Conservation (phyloP, 352 stramenopile genomes). For the Pythium monospermum region DNA sequence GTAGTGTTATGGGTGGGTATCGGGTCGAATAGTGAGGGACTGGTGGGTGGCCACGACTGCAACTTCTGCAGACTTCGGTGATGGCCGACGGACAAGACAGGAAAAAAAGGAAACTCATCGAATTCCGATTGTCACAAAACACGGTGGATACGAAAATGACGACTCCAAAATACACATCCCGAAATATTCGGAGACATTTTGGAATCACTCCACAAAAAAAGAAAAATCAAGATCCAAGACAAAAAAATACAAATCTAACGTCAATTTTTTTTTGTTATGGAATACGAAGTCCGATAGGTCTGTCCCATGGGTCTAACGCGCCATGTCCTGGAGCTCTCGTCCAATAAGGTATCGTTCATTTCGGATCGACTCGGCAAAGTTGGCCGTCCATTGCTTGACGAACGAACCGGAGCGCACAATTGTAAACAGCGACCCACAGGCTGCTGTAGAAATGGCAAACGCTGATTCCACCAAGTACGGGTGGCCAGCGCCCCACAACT, state of each 20-base stretch:
- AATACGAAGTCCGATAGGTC: no score
- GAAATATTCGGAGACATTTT: neutral
- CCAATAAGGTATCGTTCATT: conserved; percentile 87
- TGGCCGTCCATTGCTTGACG: conserved; percentile 53
- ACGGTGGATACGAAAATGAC: conserved; percentile 14
- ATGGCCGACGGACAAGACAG: conserved; percentile 1
- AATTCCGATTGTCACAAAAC: conserved; percentile 20
- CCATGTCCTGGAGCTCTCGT: conserved; percentile 83
- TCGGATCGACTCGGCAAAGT: conserved; percentile 78
- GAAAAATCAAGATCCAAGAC: no score
- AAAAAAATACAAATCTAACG: no score
- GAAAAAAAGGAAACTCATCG: conserved; percentile 14
- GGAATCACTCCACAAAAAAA: neutral
- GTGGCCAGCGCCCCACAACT: conserved; percentile 37
- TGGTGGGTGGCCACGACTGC: no score
- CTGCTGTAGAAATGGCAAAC: conserved; percentile 49
- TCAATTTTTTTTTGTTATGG: no score
- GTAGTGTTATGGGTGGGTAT: no score
- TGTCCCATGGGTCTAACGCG: conserved; percentile 28
- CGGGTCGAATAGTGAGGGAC: no score
- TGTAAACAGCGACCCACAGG: neutral
- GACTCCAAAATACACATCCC: conserved; percentile 6
- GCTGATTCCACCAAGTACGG: conserved; percentile 41
- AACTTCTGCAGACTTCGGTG: conserved; percentile 1
- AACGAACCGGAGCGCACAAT: conserved; percentile 21